Evolutionary conservation across 805 yeast genomes (phyloP), one percentile per base, ranked within the genome.

Genomic region (Pichia eremophila): DNA sequence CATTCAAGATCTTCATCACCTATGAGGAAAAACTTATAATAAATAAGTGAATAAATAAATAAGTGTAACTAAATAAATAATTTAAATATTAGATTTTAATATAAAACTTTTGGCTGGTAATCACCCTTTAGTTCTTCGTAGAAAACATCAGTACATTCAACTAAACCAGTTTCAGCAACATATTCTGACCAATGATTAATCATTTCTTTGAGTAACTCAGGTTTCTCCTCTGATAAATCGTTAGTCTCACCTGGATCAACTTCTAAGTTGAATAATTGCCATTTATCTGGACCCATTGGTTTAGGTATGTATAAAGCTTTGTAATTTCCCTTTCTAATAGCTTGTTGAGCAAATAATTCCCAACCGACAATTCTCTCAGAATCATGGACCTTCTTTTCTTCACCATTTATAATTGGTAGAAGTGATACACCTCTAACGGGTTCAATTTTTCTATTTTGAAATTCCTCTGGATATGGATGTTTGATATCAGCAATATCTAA

Each of bases 291-390:
- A 0, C 79, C 80, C 46, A 65, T 58, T 8, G 81, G 79, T 36
- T 64, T 63, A 6, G 78, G 79, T 47, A 77, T 67, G 52, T 57
- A 76, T 11, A 73, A 51, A 1, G 77, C 77, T 54, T 77, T 77
- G 54, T 62, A 74, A 5, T 57, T 44, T 7, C 81, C 81, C 52
- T 71, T 67, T 54, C 81, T 66, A 40, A 77, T 66, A 0, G 81
- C 82, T 46, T 73, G 77, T 52, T 77, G 81, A 1, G 77, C 78
- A 54, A 77, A 75, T 15, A 77, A 60, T 54, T 77, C 82, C 81
- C 82, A 76, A 0, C 82, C 81, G 10, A 72, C 68, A 19, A 71
- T 73, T 2, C 70, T 65, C 12, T 72, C 68, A 15, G 69, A 72
- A 34, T 62, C 64, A 51, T 74, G 75, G 35, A 72, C 65, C 6